Evolutionary conservation across 768 basidiomycete genomes (phyloP).

Genomic region (Cystobasidium onofrii): DNA sequence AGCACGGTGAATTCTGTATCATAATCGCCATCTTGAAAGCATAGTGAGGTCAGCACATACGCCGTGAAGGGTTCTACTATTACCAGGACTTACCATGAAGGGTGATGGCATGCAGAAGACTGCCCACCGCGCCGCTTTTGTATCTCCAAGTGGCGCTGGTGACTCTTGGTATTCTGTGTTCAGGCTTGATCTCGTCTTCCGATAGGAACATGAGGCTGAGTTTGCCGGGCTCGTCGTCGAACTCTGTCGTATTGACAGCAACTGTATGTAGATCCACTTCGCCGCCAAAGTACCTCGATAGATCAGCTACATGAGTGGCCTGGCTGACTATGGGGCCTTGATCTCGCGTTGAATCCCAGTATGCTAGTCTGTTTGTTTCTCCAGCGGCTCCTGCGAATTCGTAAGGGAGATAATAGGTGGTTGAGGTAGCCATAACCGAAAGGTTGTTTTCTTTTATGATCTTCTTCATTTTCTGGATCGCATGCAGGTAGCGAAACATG

Average conservation of each 20-base stretch:
- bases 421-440: not conserved
- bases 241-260: not conserved
- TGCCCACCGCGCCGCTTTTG: not conserved
- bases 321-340: not conserved
- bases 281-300: not conserved
- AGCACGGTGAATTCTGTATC: not conserved
- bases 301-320: not conserved
- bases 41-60: not conserved
- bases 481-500: not conserved
- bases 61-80: too few species aligned
- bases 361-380: not conserved
- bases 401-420: not conserved
- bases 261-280: not conserved
- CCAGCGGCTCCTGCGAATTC: not conserved
- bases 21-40: not conserved
- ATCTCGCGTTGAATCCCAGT: not conserved
- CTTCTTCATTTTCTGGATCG: not conserved
- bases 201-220: not conserved
- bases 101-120: not conserved
- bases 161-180: not conserved
- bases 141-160: not conserved
- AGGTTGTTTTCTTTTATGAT: not conserved
- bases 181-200: not conserved
- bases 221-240: not conserved
- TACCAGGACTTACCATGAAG: not conserved